These are phyloP conservation scores for Magnolia changhungtana DNA, from an alignment of 164 flowering plant genomes.

Conservation along the genomic window DNA sequence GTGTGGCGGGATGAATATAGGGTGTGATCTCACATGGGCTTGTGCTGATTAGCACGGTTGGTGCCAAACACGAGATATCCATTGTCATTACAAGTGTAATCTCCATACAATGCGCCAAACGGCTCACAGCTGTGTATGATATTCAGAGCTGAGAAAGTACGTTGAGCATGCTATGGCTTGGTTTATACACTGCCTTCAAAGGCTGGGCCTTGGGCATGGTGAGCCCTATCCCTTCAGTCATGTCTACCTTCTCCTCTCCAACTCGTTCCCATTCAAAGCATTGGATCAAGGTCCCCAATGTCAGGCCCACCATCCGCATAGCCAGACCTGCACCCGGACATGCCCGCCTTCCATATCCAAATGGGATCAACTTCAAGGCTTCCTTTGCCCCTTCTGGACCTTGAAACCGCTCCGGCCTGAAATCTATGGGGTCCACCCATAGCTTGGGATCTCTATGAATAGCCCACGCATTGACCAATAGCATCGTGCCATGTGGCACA, in stretches of 20 bases:
- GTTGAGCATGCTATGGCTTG: conserved; percentile 2
- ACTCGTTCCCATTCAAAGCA: conserved; percentile 14
- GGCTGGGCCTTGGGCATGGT: conserved; percentile 17
- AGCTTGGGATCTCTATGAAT: conserved; percentile 38
- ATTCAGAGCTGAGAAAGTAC: conserved; percentile 8
- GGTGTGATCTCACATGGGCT: no score
- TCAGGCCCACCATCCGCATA: conserved; percentile 5
- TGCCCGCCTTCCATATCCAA: conserved; percentile 24
- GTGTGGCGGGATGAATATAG: no score
- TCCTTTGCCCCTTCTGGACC: conserved; percentile 14
- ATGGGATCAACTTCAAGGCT: conserved; percentile 17
- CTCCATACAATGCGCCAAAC: no score
- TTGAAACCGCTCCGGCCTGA: conserved; percentile 54
- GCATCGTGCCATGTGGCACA: conserved; percentile 37
- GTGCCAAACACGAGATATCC: no score
- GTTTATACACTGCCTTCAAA: conserved; percentile 9
- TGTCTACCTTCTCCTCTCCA: conserved; percentile 11
- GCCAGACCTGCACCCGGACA: conserved; percentile 24
- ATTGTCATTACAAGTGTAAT: no score
- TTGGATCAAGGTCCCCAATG: conserved; percentile 7
- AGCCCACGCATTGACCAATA: conserved; percentile 45
- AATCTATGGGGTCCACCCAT: conserved; percentile 47
- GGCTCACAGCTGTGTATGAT: no score
- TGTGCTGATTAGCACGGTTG: no score
- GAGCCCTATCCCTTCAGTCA: conserved; percentile 10